phyloP scores from a whole-genome alignment of 352 stramenopile genomes.

The Phytophthora sansomeana region DNA sequence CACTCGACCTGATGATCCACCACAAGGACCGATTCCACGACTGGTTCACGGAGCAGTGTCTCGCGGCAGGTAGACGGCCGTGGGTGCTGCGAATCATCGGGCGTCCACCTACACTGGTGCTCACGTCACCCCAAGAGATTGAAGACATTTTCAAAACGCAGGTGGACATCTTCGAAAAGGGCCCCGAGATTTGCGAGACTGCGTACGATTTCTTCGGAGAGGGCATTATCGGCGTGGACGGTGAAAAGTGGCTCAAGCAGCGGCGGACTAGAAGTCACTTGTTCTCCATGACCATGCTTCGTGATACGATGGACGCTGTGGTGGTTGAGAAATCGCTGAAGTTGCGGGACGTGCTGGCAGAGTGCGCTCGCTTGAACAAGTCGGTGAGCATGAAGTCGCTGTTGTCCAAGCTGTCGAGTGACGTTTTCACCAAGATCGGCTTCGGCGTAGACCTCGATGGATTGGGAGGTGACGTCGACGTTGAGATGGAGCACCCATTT shows the following conservation, averaged over 20 bases:
- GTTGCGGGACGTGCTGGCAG: constrained; percentile 35
- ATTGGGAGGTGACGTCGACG: constrained; percentile 30
- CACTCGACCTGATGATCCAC: constrained; percentile 37
- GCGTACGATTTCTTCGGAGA: constrained; percentile 52
- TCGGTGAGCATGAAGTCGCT: constrained; percentile 40
- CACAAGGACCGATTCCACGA: constrained; percentile 55
- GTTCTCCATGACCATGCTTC: constrained; percentile 64
- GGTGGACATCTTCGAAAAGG: constrained; percentile 60
- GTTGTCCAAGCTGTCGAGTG: constrained; percentile 32
- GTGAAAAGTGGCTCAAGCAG: constrained; percentile 61
- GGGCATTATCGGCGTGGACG: constrained; percentile 61
- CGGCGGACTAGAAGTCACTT: constrained; percentile 85
- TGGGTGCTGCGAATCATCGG: constrained; percentile 53
- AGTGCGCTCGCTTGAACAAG: constrained; percentile 15
- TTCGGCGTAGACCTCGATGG: constrained; percentile 42
- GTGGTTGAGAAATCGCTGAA: constrained; percentile 39
- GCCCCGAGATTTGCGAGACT: constrained; percentile 30
- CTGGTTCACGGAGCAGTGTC: constrained; percentile 57
- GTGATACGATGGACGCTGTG: constrained; percentile 49
- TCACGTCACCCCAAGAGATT: constrained; percentile 27
- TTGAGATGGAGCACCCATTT: constrained; percentile 37
- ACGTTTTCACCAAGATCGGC: constrained; percentile 41
- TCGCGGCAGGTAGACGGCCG: constrained; percentile 35
- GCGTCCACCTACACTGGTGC: constrained; percentile 27
- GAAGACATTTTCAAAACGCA: constrained; percentile 45